Conservation (phyloP, 2,329 filamentous ascomycete species). For the Paracorniculantispora psalliotae region DNA sequence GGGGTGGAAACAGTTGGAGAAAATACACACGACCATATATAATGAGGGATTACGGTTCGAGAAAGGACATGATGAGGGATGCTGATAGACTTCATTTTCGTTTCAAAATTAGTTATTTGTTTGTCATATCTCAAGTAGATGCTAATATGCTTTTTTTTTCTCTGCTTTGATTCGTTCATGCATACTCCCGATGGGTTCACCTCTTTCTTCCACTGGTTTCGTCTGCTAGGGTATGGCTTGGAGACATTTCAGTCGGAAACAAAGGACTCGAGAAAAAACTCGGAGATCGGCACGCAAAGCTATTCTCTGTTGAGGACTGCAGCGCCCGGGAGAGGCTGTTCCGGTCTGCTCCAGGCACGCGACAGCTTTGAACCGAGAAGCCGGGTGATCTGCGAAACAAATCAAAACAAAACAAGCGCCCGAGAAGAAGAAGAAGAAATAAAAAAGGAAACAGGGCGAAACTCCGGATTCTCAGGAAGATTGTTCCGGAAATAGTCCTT, state of each 20-base stretch:
- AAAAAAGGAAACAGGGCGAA: no score
- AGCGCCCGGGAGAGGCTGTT: no score
- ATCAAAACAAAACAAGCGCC: background rate
- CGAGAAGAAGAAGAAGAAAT: background rate
- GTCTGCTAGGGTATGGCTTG: no score
- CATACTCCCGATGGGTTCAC: no score
- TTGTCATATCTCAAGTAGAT: constrained; percentile 6
- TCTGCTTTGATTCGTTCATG: no score
- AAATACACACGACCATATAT: constrained; percentile 5
- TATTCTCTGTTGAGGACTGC: no score
- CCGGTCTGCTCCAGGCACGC: background rate
- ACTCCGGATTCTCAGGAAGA: background rate
- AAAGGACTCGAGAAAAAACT: no score
- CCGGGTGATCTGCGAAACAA: background rate
- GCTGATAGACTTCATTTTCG: constrained; percentile 7
- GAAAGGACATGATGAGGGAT: background rate
- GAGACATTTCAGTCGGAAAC: no score
- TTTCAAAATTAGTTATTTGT: constrained; percentile 2
- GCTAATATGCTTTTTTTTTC: background rate
- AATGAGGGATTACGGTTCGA: background rate
- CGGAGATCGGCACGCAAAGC: no score
- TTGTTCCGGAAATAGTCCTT: background rate
- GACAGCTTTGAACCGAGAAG: background rate
- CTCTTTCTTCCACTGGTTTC: no score
- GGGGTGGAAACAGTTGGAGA: background rate